Conservation (phyloP, 352 stramenopile species). For the Pelagophyceae sp. region DNA sequence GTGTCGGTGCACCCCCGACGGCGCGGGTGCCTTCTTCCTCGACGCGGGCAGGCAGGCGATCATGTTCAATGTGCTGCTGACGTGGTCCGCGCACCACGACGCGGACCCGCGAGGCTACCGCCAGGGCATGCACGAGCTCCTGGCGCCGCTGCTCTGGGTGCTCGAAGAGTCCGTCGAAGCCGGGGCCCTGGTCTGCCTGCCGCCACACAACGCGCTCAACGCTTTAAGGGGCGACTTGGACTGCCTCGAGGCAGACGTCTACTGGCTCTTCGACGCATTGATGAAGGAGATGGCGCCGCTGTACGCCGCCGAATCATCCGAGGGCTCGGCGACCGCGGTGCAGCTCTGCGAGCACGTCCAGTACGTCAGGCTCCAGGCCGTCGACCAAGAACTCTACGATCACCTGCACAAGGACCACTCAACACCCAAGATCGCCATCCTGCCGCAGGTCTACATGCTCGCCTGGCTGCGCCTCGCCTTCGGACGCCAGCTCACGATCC, state of each 20-base stretch:
- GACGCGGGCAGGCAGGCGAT: constrained; percentile 49
- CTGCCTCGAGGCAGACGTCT: constrained; percentile 24
- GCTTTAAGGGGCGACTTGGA: background rate
- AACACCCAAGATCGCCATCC: constrained; percentile 6
- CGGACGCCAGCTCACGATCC: constrained; percentile 20
- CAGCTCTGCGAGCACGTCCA: constrained; percentile 21
- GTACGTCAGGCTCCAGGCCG: background rate
- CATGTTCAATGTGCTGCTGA: constrained; percentile 59
- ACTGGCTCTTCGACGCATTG: constrained; percentile 24
- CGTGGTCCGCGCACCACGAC: constrained; percentile 55
- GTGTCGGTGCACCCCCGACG: constrained; percentile 17
- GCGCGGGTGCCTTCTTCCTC: constrained; percentile 23
- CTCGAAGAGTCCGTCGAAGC: constrained; percentile 38
- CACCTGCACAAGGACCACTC: too few relatives aligned
- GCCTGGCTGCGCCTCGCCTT: constrained; percentile 24
- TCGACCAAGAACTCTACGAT: constrained; percentile 16
- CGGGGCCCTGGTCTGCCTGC: background rate
- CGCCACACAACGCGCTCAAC: background rate
- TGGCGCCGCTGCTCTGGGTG: constrained; percentile 54
- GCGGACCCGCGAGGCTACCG: constrained; percentile 52
- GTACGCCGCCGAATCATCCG: constrained; percentile 17
- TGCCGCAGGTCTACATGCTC: constrained; percentile 28
- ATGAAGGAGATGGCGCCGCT: constrained; percentile 22
- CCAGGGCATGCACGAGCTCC: constrained; percentile 69
- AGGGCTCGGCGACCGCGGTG: background rate